Percentiles rank a stretch among this genome's conserved stretches.
Evolutionary conservation across 148 eudicot genomes (phyloP).

Genomic region (Simmondsia chinensis): DNA sequence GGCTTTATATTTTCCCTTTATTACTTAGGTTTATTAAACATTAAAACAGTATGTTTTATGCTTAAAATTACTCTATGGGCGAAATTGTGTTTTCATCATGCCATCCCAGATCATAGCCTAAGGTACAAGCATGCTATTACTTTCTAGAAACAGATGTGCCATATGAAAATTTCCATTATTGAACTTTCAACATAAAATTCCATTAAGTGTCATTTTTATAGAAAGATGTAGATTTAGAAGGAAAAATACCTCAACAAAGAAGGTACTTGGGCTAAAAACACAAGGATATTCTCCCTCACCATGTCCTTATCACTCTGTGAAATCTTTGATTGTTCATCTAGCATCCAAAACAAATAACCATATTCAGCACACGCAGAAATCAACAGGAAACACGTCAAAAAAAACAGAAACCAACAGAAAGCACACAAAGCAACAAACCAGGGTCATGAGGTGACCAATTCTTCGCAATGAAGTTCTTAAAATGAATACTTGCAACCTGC

Average conservation of each 20-base stretch:
- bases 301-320: conserved; percentile 61
- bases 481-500: conserved; percentile 92
- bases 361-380: not conserved
- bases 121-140: no score
- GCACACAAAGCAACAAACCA: conserved; percentile 40
- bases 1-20: no score
- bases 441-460: conserved; percentile 94
- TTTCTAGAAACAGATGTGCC: no score
- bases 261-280: conserved; percentile 69
- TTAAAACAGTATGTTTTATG: no score
- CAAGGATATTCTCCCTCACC: conserved; percentile 85
- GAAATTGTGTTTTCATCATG: no score
- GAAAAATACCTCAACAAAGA: conserved; percentile 80
- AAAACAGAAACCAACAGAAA: not conserved
- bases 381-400: not conserved
- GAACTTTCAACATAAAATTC: not conserved
- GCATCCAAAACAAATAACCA: conserved; percentile 6
- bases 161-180: no score
- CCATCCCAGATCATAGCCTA: no score
- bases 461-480: conserved; percentile 87
- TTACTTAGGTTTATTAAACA: no score
- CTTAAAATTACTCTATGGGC: no score
- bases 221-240: no score
- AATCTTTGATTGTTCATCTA: conserved; percentile 85
- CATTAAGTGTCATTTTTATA: not conserved